Evolutionary conservation across 257 asterid species (phyloP).

Genomic region (Solanum sejunctum): DNA sequence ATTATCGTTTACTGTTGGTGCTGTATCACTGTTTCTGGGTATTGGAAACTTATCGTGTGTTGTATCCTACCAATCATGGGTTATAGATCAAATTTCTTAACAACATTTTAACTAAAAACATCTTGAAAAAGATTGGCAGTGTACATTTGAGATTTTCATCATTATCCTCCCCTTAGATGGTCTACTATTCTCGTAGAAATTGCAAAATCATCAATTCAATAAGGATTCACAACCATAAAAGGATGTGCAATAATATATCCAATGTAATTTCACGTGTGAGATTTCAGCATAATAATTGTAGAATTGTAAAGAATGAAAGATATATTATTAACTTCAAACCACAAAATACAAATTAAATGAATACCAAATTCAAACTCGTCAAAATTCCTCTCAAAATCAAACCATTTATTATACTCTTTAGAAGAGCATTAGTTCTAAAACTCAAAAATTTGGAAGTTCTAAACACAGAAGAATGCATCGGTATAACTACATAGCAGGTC

Average conservation of each 20-base stretch:
- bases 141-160: background rate
- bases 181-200: background rate
- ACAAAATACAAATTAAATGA: background rate
- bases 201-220: background rate
- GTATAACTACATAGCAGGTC: background rate
- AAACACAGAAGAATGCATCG: background rate
- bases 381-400: background rate
- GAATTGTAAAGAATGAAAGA: background rate
- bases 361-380: background rate
- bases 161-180: background rate
- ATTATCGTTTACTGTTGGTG: background rate
- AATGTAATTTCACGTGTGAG: too few species aligned
- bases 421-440: background rate
- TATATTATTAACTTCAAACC: background rate
- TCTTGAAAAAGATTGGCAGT: background rate
- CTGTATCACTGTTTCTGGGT: background rate
- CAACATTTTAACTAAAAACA: background rate
- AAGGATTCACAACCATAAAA: background rate
- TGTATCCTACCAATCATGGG: background rate
- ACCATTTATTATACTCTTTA: background rate
- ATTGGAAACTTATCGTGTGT: background rate
- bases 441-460: slow-evolving; percentile 4
- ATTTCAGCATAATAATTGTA: too few species aligned
- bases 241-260: background rate
- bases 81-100: background rate